Evolutionary conservation across 202 grass and related monocot species (phyloP), one percentile per base, ranked within the genome.

Genomic region (Setaria viridis): DNA sequence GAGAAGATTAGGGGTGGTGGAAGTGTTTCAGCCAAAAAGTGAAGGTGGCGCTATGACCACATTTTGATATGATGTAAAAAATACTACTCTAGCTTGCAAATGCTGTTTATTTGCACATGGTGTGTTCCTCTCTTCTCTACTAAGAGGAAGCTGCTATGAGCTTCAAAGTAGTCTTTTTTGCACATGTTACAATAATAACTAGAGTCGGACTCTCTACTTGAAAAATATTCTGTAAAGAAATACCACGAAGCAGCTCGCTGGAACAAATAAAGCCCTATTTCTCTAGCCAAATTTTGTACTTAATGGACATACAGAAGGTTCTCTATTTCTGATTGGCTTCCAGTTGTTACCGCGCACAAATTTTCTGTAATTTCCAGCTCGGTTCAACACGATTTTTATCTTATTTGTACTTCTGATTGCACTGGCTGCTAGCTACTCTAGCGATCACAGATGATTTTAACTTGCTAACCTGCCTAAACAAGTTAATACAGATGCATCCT

Each of bases 61-160:
- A 12, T 74, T 68, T 71, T 55, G 11, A 15, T 43, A 49, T 43
- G 58, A 0, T 55, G 25, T 32, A 46, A 72, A 46, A 17, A 57
- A 41, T 72, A 65, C 25, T 62, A 39, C 29, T 48, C 3, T 72
- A 59, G 56, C 15, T 6, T 79, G 34, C 32, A 57, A 48, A 67
- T 86, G 70, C 49, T 33, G 58, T 21, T 19, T 83, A 50, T 86
- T 66, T 86, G 72, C 54, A 66, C 66, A 73, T 11, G 35, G 30
- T 17, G 25, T 81, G 55, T 89, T 64, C 34, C 9, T 68, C 30
- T 78, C 37, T 9, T 70, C 20, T 53, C 34, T 56, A 49, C 3
- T 46, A 20, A 71, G 4, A 47, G 48, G 15, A 68, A 81, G 56
- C 12, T 81, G 3, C 46, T 70, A 54, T 58, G 21, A 21, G 65